Base-by-base conservation (phyloP, 1,284 basidiomycete genomes). In the Ceraceosorus guamensis region DNA sequence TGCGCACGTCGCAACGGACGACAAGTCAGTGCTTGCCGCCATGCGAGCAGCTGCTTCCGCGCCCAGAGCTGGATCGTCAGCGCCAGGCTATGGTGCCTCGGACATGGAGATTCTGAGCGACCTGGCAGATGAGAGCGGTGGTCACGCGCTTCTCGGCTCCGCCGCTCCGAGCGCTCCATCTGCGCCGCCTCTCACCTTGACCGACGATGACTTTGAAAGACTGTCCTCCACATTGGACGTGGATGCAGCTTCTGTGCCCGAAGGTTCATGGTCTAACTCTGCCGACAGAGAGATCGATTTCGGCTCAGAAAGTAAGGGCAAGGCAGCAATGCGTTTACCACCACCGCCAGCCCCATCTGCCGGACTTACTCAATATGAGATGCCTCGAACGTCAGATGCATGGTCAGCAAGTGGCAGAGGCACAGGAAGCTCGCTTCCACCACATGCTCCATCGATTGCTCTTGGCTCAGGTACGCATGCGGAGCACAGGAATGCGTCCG, bases 1-100 rank as follows among this genome's bases (percentile, higher is more conserved):
- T 4, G 68, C 59, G 3, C 68, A 70, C 33, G 52, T 70, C 18
- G 68, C 68, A 1, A 68, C 65, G 3, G 68, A 70, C 50, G 68
- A 70, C 55, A 70, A 70, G 50, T 57, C 61, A 11, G 46, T 65
- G 18, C 54, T 70, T 1, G 57, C 56, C 14, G 66, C 65, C 0
- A 41, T 70, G 37, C 57, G 56, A 18, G 65, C 61, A 14, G 65
- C 61, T 2, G 62, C 65, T 7, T 59, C 59, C 53, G 61, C 62
- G n/a, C n/a, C n/a, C n/a, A n/a, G n/a, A 3, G 55, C 65, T 2
- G 58, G 53, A 8, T 53, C 64, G 16, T 49, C 60, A 5, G 54
- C 49, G 6, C 49, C 51, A 16, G n/a, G 5, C 30, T 44, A 41
- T 13, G 55, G 41, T 6, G 14, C n/a, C n/a, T 63, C 63, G 16